These are phyloP conservation scores for Globisporangium emineosum DNA, from an alignment of 352 stramenopile species.

Conservation along the genomic window DNA sequence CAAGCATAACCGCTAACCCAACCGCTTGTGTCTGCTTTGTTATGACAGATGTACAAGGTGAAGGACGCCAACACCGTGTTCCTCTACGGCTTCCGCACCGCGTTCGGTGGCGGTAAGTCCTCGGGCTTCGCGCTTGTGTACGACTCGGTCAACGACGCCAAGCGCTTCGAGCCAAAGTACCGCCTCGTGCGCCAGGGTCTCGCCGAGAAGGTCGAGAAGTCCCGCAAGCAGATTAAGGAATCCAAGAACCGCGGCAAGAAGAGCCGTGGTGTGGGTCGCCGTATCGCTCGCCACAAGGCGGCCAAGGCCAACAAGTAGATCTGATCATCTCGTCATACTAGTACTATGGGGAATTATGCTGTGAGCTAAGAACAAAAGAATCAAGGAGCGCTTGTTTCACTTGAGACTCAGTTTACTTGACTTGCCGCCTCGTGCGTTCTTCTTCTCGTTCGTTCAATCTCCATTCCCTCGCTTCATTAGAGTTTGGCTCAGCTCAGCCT, in stretches of 20 bases:
- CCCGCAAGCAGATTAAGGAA: conserved; percentile 99
- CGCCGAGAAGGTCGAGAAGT: conserved; percentile 95
- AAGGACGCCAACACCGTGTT: conserved; percentile 95
- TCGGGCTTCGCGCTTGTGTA: conserved; percentile 99
- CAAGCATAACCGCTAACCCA: not conserved
- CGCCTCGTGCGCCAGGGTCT: conserved; percentile 91
- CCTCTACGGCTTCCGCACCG: conserved; percentile 97
- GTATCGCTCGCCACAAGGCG: conserved; percentile 98
- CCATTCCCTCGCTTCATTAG: not conserved
- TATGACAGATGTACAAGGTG: conserved; percentile 93
- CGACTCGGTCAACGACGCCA: conserved; percentile 96
- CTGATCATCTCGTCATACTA: conserved; percentile 28
- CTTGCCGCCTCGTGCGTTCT: no score
- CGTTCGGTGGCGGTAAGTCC: conserved; percentile 97
- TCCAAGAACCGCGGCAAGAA: conserved; percentile 99
- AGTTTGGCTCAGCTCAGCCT: not conserved
- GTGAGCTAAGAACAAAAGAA: conserved; percentile 24
- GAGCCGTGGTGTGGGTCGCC: conserved; percentile 95
- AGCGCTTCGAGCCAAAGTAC: conserved; percentile 99
- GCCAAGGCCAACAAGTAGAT: conserved; percentile 96
- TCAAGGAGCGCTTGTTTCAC: conserved; percentile 11
- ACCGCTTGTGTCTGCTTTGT: not conserved
- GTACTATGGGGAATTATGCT: conserved; percentile 22
- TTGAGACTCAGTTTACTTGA: conserved; percentile 1
- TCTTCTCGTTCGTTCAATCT: not conserved